A percentile compares a stretch with the other conserved stretches of the same genome.
Evolutionary conservation across 1,139 yeast genomes (phyloP).

Genomic region (Debaryomycetaceae sp.): DNA sequence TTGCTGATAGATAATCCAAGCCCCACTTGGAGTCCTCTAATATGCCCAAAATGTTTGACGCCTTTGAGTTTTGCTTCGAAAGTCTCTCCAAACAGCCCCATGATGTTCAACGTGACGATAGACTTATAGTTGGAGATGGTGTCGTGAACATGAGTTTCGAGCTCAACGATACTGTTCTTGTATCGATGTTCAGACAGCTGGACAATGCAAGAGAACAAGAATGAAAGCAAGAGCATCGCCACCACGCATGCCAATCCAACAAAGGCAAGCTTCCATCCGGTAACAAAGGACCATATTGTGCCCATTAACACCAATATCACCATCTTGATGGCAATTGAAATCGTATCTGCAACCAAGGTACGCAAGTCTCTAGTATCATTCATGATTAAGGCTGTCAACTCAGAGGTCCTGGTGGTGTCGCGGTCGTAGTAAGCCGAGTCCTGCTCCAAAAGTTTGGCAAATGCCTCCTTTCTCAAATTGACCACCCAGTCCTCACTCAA

Average conservation of each 20-base stretch:
- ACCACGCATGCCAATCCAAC: conserved; percentile 79
- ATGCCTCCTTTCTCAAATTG: conserved; percentile 46
- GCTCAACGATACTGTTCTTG: conserved; percentile 48
- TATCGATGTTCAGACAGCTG: conserved; percentile 55
- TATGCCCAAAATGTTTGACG: conserved; percentile 31
- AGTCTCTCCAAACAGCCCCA: conserved; percentile 37
- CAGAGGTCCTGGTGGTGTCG: conserved; percentile 42
- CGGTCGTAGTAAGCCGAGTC: conserved; percentile 52
- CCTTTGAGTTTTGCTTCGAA: conserved; percentile 26
- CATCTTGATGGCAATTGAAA: conserved; percentile 52
- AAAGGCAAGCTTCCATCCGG: conserved; percentile 86
- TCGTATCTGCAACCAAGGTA: conserved; percentile 54
- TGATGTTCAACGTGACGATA: conserved; percentile 53
- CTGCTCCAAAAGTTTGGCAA: conserved; percentile 48
- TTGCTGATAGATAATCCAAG: conserved; percentile 59
- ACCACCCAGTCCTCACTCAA: conserved; percentile 70
- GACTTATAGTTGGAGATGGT: conserved; percentile 59
- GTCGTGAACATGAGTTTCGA: conserved; percentile 58
- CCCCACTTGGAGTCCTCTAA: conserved; percentile 54
- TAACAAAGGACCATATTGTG: conserved; percentile 65
- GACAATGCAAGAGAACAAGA: conserved; percentile 47
- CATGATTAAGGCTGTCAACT: conserved; percentile 62
- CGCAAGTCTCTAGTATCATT: conserved; percentile 81
- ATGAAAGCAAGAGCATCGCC: conserved; percentile 46
- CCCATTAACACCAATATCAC: conserved; percentile 56